Conservation (phyloP, 495 filamentous ascomycete species). For the Daldinia concentrica region DNA sequence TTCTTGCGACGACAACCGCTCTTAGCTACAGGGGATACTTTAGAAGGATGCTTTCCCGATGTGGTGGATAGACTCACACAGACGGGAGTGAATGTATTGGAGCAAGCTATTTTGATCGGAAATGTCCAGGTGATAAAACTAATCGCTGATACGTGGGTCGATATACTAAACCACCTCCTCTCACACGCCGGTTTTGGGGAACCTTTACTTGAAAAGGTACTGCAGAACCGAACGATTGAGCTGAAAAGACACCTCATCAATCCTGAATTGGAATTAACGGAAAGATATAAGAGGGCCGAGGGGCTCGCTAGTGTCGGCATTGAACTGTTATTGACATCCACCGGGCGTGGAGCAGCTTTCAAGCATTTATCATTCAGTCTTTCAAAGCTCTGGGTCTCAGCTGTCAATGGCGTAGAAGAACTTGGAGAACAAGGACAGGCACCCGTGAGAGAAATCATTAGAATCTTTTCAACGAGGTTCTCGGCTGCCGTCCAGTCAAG, state of each 20-base stretch:
- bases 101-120: not conserved
- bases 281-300: not conserved
- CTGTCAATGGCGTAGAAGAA: constrained; percentile 12
- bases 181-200: constrained; percentile 1
- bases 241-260: not conserved
- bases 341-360: not conserved
- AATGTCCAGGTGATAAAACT: not conserved
- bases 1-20: not conserved
- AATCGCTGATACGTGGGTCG: constrained; percentile 9
- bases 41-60: not conserved
- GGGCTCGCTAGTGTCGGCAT: constrained; percentile 3
- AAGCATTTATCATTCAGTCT: constrained; percentile 3
- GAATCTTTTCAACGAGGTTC: not conserved
- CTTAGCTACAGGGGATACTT: not conserved
- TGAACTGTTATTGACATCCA: not conserved
- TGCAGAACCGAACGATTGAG: not conserved
- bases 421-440: constrained; percentile 3
- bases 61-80: constrained; percentile 8
- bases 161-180: constrained; percentile 10
- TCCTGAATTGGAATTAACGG: not conserved
- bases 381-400: constrained; percentile 12
- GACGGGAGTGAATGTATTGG: constrained; percentile 4
- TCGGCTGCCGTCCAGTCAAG: not conserved
- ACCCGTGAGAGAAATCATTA: not conserved
- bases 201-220: not conserved